Evolutionary conservation across 2,329 filamentous ascomycete species (phyloP).

Genomic region (Colletotrichum aenigma): DNA sequence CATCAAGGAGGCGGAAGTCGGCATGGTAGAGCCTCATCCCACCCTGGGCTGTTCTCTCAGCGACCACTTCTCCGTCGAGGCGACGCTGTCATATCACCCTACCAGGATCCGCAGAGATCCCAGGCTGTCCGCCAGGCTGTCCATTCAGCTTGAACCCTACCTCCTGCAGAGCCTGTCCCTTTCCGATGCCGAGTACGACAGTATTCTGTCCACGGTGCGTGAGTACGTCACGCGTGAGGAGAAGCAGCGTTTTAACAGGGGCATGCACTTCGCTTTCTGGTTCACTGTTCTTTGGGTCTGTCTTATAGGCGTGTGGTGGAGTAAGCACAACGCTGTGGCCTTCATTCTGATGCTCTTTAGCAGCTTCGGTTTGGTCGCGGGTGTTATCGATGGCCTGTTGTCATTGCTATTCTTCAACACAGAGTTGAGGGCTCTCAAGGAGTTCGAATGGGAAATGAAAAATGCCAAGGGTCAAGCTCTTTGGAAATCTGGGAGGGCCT

Average conservation of each 20-base stretch:
- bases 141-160: constrained; percentile 34
- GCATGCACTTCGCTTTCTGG: constrained; percentile 74
- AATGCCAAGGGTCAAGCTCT: constrained; percentile 58
- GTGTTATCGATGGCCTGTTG: constrained; percentile 84
- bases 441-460: constrained; percentile 92
- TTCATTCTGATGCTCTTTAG: constrained; percentile 83
- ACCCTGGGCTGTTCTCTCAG: constrained; percentile 84
- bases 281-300: constrained; percentile 74
- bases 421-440: constrained; percentile 81
- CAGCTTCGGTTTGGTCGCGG: constrained; percentile 76
- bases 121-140: constrained; percentile 24
- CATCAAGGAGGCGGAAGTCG: constrained; percentile 73
- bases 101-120: constrained; percentile 25
- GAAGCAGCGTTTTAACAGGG: constrained; percentile 72
- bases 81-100: constrained; percentile 66
- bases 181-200: constrained; percentile 49
- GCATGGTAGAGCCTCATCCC: constrained; percentile 83
- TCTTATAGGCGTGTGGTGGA: constrained; percentile 86
- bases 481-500: not conserved
- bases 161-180: constrained; percentile 24
- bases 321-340: constrained; percentile 73
- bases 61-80: constrained; percentile 92
- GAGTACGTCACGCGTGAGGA: constrained; percentile 74
- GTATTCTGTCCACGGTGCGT: constrained; percentile 73
- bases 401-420: constrained; percentile 84